Percentiles rank a stretch among this genome's conserved stretches.
phyloP scores from a whole-genome alignment of 495 filamentous ascomycete species.

The Penicillium antarcticum region DNA sequence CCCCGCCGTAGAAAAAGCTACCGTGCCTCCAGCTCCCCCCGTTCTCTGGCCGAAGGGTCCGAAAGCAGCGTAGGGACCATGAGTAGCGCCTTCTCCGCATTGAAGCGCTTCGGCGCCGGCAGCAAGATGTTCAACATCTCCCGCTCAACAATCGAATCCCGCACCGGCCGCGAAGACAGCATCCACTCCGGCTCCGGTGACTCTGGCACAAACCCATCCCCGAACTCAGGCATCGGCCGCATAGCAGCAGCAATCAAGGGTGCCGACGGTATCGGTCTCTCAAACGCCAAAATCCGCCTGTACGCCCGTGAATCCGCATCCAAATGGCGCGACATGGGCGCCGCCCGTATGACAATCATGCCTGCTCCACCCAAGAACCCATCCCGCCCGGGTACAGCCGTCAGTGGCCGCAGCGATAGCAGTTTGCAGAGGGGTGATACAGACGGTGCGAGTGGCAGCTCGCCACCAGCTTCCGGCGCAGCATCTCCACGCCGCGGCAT shows the following conservation, averaged over 20 bases:
- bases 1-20: constrained; percentile 54
- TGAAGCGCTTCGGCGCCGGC: constrained; percentile 63
- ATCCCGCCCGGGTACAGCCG: constrained; percentile 33
- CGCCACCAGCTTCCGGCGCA: constrained; percentile 33
- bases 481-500: constrained; percentile 33
- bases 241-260: constrained; percentile 53
- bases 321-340: constrained; percentile 89
- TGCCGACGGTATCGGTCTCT: constrained; percentile 56
- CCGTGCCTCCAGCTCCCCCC: constrained; percentile 52
- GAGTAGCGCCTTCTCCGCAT: constrained; percentile 66
- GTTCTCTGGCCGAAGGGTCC: constrained; percentile 50
- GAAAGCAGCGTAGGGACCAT: constrained; percentile 58
- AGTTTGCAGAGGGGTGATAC: constrained; percentile 14
- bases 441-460: constrained; percentile 12
- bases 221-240: constrained; percentile 54
- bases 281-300: constrained; percentile 76
- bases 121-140: constrained; percentile 77
- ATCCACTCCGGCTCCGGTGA: constrained; percentile 58
- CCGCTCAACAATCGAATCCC: constrained; percentile 55
- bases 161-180: constrained; percentile 55
- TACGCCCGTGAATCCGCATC: constrained; percentile 72
- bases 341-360: constrained; percentile 76
- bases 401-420: constrained; percentile 25
- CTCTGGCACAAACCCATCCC: constrained; percentile 36
- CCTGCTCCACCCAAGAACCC: constrained; percentile 56